phyloP scores from a whole-genome alignment of 176 grass and related monocot genomes.

The Carex pumila region DNA sequence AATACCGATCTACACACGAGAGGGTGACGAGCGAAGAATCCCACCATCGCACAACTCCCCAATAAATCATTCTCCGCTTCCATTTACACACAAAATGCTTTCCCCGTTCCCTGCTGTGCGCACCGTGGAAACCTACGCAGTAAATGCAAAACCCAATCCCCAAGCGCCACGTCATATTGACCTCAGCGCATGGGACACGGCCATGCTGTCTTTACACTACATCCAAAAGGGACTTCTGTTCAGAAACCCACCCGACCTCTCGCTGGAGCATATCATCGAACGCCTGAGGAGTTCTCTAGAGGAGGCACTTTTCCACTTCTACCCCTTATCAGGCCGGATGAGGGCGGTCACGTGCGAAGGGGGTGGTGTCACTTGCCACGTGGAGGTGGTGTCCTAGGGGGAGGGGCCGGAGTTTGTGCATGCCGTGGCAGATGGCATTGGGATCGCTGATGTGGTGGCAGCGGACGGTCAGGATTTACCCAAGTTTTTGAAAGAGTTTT shows the following conservation, averaged over 20 bases:
- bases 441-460: conserved; percentile 4
- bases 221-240: conserved; percentile 44
- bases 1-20: too few relatives aligned
- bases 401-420: conserved; percentile 37
- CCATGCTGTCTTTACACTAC: conserved; percentile 33
- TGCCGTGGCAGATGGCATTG: conserved; percentile 6
- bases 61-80: neutral
- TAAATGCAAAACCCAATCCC: conserved; percentile 12
- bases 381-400: conserved; percentile 1
- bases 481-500: conserved; percentile 8
- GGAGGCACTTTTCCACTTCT: conserved; percentile 17
- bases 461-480: conserved; percentile 11
- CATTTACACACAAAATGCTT: neutral
- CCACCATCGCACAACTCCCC: too few relatives aligned
- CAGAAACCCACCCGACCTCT: neutral
- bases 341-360: neutral
- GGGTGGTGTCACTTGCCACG: neutral
- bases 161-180: neutral
- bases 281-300: conserved; percentile 8
- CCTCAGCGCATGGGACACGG: conserved; percentile 32
- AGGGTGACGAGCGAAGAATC: too few relatives aligned
- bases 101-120: neutral
- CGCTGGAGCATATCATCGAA: conserved; percentile 5
- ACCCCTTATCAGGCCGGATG: conserved; percentile 24
- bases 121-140: conserved; percentile 20